Evolutionary conservation across 176 grass and related monocot genomes (phyloP), one percentile per base, ranked within the genome.

Genomic region (Musa schizocarpa): DNA sequence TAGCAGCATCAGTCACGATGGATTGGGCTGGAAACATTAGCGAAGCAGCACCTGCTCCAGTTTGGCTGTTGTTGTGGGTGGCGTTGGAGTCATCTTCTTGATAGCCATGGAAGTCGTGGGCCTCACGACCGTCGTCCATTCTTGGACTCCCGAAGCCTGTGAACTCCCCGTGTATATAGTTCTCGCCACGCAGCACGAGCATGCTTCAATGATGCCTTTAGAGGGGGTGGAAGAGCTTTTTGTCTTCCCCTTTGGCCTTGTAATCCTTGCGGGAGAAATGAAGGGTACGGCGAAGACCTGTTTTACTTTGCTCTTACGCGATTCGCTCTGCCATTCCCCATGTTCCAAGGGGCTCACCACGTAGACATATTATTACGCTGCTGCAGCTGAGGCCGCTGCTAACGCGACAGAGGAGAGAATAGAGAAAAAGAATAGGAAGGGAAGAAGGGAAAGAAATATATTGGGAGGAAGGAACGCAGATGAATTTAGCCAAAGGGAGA

Each of bases 231-330:
- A 11, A 9, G 16, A 70, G 48, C 68, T 70, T 70, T 70, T 70
- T 70, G 68, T 70, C 68, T 70, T 25, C 68, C 48, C 68, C 68
- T 70, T 70, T 21, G 66, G 48, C 9, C 68, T 50, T 52, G 51
- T 50, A 70, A 65, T 65, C 63, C 68, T 43, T 50, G 50, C 68
- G 19, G 34, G 68, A 9, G 68, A 22, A 14, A 11, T 6, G 50
- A 19, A 48, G 68, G 29, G 48, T 50, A 52, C 43, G 68, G 48
- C 34, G 16, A 70, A 70, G 68, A 70, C 48, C 68, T 20, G 48
- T 84, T 77, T 94, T 86, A 87, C 95, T 95, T 99, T 80, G 84
- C 78, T 86, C 84, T 83, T 85, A 99, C 91, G 91, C 90, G 81
- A 87, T 78, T 87, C 80, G 59, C 80, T 87, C 91, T 94, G 85